Conservation (phyloP, 2,329 filamentous ascomycete species). For the Microascus cirrosus region DNA sequence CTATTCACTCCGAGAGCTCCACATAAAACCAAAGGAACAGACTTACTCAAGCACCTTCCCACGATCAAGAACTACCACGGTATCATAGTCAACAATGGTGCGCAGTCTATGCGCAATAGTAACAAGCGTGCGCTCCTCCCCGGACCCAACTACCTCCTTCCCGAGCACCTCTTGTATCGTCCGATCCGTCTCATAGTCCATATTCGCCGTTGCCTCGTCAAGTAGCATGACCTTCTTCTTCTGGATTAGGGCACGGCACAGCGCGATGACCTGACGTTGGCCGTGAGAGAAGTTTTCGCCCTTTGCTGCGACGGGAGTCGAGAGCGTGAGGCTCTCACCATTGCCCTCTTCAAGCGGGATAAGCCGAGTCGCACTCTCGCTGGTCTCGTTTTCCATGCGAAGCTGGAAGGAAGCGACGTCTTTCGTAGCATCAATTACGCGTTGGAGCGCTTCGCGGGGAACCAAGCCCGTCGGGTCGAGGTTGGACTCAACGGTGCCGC, state of each 20-base stretch:
- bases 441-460: slow-evolving; percentile 39
- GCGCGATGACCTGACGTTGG: slow-evolving; percentile 35
- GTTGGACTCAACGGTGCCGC: slow-evolving; percentile 31
- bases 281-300: slow-evolving; percentile 35
- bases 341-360: not conserved
- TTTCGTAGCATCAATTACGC: slow-evolving; percentile 47
- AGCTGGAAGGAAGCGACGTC: slow-evolving; percentile 26
- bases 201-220: slow-evolving; percentile 38
- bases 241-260: slow-evolving; percentile 33
- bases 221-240: slow-evolving; percentile 33
- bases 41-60: slow-evolving; percentile 31
- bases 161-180: slow-evolving; percentile 33
- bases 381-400: slow-evolving; percentile 6
- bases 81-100: slow-evolving; percentile 40
- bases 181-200: slow-evolving; percentile 35
- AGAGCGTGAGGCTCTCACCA: slow-evolving; percentile 19
- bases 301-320: slow-evolving; percentile 27
- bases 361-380: slow-evolving; percentile 12
- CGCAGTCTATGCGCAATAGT: slow-evolving; percentile 37
- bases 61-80: slow-evolving; percentile 34
- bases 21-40: not conserved
- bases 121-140: slow-evolving; percentile 31
- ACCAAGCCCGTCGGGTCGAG: slow-evolving; percentile 43
- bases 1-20: slow-evolving; percentile 7
- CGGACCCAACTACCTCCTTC: slow-evolving; percentile 31